Evolutionary conservation across 2,329 filamentous ascomycete species (phyloP), one percentile per base, ranked within the genome.

Genomic region (Stachybotrys elegans): DNA sequence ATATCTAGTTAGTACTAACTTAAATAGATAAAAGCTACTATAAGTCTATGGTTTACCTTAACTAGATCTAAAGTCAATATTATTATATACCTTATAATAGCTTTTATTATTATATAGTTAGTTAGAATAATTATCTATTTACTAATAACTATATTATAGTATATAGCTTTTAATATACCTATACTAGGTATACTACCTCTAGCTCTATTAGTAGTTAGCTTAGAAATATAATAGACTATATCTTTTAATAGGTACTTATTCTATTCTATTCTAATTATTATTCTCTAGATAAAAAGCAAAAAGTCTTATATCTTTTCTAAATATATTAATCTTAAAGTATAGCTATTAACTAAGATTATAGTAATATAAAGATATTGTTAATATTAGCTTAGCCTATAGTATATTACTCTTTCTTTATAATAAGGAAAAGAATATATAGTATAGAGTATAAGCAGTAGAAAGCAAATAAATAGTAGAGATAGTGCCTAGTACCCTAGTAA

Each of bases 191-290:
- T 35, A 35, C 19, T 35, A 35, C 19, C 14, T 35, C 19, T 35
- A 35, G n/a, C 13, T n/a, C 19, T 35, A n/a, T 16, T 35, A n/a
- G 7, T 38, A 11, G 11, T 17, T 14, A 20, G 35, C 8, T 38
- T 38, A 38, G 13, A 17, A 20, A 27, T 39, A 39, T 20, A 27
- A 19, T 16, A 39, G 7, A 31, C 4, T 39, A 27, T 42, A 6
- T 8, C 11, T 20, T 17, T 40, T 17, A 11, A 19, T 29, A 38
- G 9, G n/a, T 39, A 38, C 17, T 22, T 39, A 43, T 4, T 46
- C 27, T 9, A 23, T 38, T 40, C 40, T 36, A 31, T 27, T 17
- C 8, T 41, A 29, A 27, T 40, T 20, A 38, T n/a, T n/a, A n/a
- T n/a, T n/a, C n/a, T n/a, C n/a, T n/a, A n/a, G n/a, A n/a, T n/a